A percentile compares a stretch with the other conserved stretches of the same genome.
phyloP scores from a whole-genome alignment of 306 rosid species.

The Chamaecrista fasciculata region DNA sequence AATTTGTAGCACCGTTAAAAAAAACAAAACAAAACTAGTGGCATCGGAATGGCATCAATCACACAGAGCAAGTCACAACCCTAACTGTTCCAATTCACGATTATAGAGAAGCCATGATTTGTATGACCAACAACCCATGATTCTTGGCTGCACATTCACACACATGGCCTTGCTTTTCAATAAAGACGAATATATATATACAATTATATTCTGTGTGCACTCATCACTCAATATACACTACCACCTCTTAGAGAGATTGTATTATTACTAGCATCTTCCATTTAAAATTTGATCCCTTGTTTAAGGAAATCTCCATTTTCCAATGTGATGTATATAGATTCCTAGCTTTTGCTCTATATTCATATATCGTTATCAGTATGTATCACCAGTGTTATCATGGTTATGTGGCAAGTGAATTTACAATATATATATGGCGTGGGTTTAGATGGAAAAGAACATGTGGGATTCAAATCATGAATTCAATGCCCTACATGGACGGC shows the following conservation, averaged over 20 bases:
- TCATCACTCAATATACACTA: conserved; percentile 37
- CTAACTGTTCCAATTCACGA: conserved; percentile 32
- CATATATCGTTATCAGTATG: no score
- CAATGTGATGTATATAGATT: conserved; percentile 21
- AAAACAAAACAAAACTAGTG: conserved; percentile 37
- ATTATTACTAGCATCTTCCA: neutral
- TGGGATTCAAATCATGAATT: neutral
- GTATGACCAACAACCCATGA: conserved; percentile 37
- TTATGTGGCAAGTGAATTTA: conserved; percentile 28
- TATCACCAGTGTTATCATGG: conserved; percentile 43
- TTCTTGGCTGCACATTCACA: conserved; percentile 51
- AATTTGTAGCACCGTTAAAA: conserved; percentile 19
- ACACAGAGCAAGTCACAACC: conserved; percentile 19
- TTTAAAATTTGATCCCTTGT: neutral
- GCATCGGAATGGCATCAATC: conserved; percentile 37
- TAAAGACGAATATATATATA: conserved; percentile 23
- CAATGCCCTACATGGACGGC: neutral
- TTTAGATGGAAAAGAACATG: conserved; percentile 30
- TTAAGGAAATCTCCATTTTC: conserved; percentile 32
- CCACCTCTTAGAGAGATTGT: neutral
- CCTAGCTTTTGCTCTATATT: conserved; percentile 35
- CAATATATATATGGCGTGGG: neutral
- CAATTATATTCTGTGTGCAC: no score
- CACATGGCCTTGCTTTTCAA: conserved; percentile 36
- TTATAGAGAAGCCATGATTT: conserved; percentile 39